These are phyloP conservation scores for Cercospora sp. DNA, from an alignment of 2,329 filamentous ascomycete species.

Conservation along the genomic window DNA sequence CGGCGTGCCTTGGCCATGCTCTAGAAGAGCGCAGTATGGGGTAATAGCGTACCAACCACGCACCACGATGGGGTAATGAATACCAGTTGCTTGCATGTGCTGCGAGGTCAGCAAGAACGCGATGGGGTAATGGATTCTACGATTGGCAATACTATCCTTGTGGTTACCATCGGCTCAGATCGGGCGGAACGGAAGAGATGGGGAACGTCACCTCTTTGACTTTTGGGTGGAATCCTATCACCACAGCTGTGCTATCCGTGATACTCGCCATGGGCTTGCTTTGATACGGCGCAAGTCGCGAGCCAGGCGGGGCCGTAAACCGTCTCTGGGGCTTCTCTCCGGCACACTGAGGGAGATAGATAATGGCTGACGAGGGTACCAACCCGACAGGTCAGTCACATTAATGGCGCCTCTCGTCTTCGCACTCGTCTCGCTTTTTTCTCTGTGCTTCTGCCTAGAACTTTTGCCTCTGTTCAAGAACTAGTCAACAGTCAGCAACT, in stretches of 20 bases:
- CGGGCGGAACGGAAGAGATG: slow-evolving; percentile 15
- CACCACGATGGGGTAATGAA: slow-evolving; percentile 13
- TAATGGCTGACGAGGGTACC: slow-evolving; percentile 6
- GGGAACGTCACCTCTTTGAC: slow-evolving; percentile 15
- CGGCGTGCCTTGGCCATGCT: not conserved
- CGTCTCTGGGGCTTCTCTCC: slow-evolving; percentile 16
- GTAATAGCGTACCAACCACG: not conserved
- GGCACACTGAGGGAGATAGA: slow-evolving; percentile 6
- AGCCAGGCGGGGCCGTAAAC: slow-evolving; percentile 12
- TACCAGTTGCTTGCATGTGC: not conserved
- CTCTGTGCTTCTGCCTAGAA: not conserved
- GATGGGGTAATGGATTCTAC: slow-evolving; percentile 18
- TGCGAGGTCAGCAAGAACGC: not conserved
- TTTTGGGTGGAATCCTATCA: slow-evolving; percentile 16
- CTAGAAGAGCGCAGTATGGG: not conserved
- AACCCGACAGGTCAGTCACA: slow-evolving; percentile 1
- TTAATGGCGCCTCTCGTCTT: slow-evolving; percentile 7
- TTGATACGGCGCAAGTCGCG: slow-evolving; percentile 1
- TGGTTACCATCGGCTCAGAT: slow-evolving; percentile 17
- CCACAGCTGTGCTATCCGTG: not conserved
- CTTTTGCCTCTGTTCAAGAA: slow-evolving; percentile 4
- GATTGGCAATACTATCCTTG: slow-evolving; percentile 13
- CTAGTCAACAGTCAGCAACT: not conserved
- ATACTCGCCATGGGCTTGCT: slow-evolving; percentile 6
- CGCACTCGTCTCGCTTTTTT: slow-evolving; percentile 9